Conservation (phyloP, 345 rosid genomes). For the Eucalyptus viminalis region DNA sequence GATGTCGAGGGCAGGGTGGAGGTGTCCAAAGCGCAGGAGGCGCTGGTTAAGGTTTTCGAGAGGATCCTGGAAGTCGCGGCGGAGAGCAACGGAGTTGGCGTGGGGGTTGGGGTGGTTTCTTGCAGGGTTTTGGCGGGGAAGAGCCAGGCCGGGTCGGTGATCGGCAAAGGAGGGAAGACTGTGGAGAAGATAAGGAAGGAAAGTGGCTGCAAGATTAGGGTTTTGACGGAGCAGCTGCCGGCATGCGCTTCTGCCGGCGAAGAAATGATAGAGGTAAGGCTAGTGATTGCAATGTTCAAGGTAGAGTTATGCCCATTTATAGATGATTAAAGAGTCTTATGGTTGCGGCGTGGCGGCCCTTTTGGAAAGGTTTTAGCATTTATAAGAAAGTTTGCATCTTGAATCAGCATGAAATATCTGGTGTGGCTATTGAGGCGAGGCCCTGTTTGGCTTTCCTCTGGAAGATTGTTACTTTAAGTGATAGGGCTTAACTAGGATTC, state of each 20-base stretch:
- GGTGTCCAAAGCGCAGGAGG: constrained; percentile 78
- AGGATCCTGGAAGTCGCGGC: constrained; percentile 57
- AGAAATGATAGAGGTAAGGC: constrained; percentile 68
- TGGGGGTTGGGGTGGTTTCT: constrained; percentile 31
- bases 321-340: neutral
- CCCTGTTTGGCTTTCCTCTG: neutral
- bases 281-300: neutral
- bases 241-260: constrained; percentile 52
- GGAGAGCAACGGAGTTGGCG: constrained; percentile 21
- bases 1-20: constrained; percentile 22
- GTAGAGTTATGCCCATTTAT: neutral
- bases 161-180: constrained; percentile 82
- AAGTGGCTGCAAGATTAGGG: constrained; percentile 53
- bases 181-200: constrained; percentile 75
- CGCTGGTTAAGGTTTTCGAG: constrained; percentile 64
- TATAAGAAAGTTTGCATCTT: neutral
- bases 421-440: neutral
- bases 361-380: neutral
- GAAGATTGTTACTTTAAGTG: neutral
- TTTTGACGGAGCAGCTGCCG: constrained; percentile 59
- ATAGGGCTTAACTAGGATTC: neutral
- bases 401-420: neutral
- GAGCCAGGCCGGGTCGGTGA: constrained; percentile 62
- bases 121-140: constrained; percentile 69
- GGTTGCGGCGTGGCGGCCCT: neutral